A percentile compares a stretch with the other conserved stretches of the same genome.
Conservation (phyloP, 2,329 filamentous ascomycete species). For the Metarhizium guizhouense region DNA sequence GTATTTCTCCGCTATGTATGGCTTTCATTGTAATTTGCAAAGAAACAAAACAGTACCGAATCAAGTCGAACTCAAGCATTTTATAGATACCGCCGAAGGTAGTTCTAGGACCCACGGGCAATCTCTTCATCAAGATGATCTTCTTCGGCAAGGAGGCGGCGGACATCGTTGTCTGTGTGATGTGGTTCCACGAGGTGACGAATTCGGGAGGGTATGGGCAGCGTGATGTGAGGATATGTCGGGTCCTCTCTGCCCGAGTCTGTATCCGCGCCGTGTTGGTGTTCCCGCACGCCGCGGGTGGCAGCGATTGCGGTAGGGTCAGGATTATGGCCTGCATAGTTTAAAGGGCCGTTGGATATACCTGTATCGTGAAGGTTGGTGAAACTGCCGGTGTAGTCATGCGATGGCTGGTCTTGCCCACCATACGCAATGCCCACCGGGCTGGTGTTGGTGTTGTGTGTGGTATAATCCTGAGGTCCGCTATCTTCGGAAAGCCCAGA, state of each 20-base stretch:
- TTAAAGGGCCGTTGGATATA: not conserved
- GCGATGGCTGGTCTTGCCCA: not conserved
- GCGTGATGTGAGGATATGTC: not conserved
- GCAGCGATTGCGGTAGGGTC: not conserved
- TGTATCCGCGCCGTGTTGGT: not conserved
- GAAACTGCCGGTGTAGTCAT: not conserved
- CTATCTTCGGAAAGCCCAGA: slow-evolving; percentile 35
- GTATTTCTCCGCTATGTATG: no score
- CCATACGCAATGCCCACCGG: not conserved
- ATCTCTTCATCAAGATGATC: slow-evolving; percentile 51
- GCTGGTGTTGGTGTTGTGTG: not conserved
- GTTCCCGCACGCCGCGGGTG: not conserved
- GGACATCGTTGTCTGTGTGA: not conserved
- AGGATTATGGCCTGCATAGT: not conserved
- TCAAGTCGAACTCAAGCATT: not conserved
- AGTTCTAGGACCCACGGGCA: slow-evolving; percentile 11
- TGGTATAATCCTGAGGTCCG: not conserved
- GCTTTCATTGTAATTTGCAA: no score
- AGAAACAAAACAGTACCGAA: no score
- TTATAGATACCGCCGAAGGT: not conserved
- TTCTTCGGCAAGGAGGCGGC: slow-evolving; percentile 44
- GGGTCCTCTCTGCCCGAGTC: not conserved
- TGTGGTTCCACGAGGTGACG: not conserved
- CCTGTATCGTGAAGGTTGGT: not conserved
- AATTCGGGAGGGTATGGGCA: not conserved